These are phyloP conservation scores for Pontederia crassipes DNA, from an alignment of 176 grass and related monocot genomes.

Conservation along the genomic window DNA sequence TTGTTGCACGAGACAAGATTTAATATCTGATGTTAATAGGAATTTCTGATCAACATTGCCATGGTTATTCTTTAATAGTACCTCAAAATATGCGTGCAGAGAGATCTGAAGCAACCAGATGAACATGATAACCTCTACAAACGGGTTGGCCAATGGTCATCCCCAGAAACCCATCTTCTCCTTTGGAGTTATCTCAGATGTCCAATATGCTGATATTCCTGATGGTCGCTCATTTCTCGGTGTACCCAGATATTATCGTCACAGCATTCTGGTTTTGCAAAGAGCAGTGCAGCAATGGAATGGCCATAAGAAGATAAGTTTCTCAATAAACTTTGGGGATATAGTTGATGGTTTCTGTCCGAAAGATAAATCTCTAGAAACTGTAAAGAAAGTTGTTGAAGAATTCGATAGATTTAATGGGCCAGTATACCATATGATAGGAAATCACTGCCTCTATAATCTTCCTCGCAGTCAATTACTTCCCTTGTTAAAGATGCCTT, in stretches of 20 bases:
- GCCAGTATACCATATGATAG: constrained; percentile 76
- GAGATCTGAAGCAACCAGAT: neutral
- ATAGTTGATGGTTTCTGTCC: constrained; percentile 79
- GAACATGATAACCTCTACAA: constrained; percentile 14
- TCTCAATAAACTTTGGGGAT: constrained; percentile 76
- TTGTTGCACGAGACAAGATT: no score
- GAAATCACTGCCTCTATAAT: constrained; percentile 90
- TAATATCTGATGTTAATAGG: no score
- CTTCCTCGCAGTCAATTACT: constrained; percentile 49
- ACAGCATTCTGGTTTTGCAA: constrained; percentile 63
- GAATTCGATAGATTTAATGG: constrained; percentile 63
- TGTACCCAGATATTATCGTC: constrained; percentile 63
- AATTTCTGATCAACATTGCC: no score
- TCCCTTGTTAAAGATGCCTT: constrained; percentile 45
- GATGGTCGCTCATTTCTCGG: constrained; percentile 63
- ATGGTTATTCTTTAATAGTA: no score
- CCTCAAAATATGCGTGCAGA: no score
- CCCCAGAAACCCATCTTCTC: constrained; percentile 44
- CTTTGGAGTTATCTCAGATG: constrained; percentile 71
- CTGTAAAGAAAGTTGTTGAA: constrained; percentile 34
- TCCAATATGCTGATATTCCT: constrained; percentile 80
- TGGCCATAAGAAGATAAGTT: constrained; percentile 26
- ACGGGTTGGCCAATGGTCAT: constrained; percentile 20
- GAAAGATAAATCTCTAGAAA: constrained; percentile 24
- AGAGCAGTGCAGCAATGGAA: constrained; percentile 64